Evolutionary conservation across 805 yeast genomes (phyloP).

Genomic region (Hemisphaericaspora nanyangensis): DNA sequence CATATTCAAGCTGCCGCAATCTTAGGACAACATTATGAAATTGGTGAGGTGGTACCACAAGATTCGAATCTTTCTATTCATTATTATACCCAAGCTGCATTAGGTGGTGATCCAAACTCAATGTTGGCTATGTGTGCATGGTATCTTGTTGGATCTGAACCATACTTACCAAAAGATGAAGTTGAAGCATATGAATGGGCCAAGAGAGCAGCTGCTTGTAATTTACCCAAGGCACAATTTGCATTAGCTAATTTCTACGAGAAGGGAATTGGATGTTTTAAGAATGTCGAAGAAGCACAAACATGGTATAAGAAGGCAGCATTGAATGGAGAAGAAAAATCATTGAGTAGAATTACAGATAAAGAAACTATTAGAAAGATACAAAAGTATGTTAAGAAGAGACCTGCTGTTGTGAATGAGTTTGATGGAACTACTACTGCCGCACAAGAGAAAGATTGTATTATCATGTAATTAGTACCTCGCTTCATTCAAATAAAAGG

Average conservation of each 20-base stretch:
- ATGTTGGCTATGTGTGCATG: conserved; percentile 96
- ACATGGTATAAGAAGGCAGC: conserved; percentile 78
- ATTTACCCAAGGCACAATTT: conserved; percentile 77
- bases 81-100: conserved; percentile 87
- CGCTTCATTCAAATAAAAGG: no score
- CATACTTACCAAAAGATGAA: conserved; percentile 72
- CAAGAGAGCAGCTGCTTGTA: conserved; percentile 70
- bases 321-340: conserved; percentile 44
- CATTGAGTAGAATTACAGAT: conserved; percentile 30
- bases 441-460: conserved; percentile 41
- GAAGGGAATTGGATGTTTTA: conserved; percentile 80
- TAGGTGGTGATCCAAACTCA: conserved; percentile 80
- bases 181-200: conserved; percentile 96
- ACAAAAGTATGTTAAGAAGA: conserved; percentile 27
- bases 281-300: conserved; percentile 53
- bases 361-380: conserved; percentile 27
- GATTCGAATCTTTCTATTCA: conserved; percentile 85
- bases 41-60: conserved; percentile 70
- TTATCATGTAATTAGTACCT: conserved; percentile 28
- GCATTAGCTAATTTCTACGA: conserved; percentile 82
- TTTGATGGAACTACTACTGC: conserved; percentile 5
- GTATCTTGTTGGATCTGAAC: conserved; percentile 90
- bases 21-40: conserved; percentile 80
- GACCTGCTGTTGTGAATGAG: conserved; percentile 6
- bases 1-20: conserved; percentile 76